Evolutionary conservation across 768 basidiomycete genomes (phyloP), one percentile per base, ranked within the genome.

Genomic region (Dacryopinax spathularia): DNA sequence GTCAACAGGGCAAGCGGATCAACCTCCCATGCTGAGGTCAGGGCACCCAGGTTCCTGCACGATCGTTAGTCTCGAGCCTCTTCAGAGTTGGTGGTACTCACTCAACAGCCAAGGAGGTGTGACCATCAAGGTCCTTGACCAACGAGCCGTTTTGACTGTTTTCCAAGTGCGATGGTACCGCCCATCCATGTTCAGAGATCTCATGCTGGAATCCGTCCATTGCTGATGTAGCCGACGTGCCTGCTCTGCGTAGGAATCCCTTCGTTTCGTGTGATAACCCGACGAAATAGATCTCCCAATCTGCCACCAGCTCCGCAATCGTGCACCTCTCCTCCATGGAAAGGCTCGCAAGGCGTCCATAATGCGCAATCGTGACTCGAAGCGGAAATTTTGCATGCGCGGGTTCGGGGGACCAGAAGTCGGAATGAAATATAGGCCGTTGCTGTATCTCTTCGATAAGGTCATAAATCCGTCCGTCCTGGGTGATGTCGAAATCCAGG

Each of bases 401-500:
- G 56, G 63, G 33, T 66, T 64, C 70, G 39, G 67, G 65, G 70
- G 70, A 72, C 18, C 70, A 68, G 67, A 68, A 69, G 65, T 63
- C 70, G 68, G 48, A 56, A 6, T 27, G 22, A 56, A 56, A 56
- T 4, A 20, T 29, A 27, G 48, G 48, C 9, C 48, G 48, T 56
- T 56, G 12, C 6, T 65, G 75, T 72, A 75, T 70, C 60, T 79
- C 75, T 16, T 70, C 69, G 44, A 85, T 78, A 33, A 84, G 77
- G 69, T 80, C 77, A 74, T 81, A 80, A 25, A 84, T 79, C 66
- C 85, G 79, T 33, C 81, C 82, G 66, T 81, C 77, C 56, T 76
- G 69, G 33, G 69, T 69, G 16, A 86, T 75, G 74, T 82, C 85
- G 72, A 84, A 85, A 73, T 86, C 84, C 33, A 86, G 78, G 72